Percentiles rank a stretch among this genome's conserved stretches.
phyloP scores from a whole-genome alignment of 345 rosid genomes.

The Citropsis articulata region DNA sequence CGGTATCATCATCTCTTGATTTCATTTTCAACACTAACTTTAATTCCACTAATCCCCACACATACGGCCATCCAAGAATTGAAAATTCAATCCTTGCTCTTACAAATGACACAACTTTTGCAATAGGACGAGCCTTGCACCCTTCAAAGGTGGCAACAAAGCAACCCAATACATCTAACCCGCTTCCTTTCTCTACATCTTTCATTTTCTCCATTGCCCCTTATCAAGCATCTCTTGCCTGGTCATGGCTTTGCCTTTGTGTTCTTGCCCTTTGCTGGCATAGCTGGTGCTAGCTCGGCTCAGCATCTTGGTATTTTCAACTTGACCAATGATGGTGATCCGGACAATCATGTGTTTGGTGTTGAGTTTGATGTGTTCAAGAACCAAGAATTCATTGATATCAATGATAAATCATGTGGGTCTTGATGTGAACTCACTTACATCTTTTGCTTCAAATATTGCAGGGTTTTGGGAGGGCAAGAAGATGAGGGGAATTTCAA shows the following conservation, averaged over 20 bases:
- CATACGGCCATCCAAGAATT: constrained; percentile 35
- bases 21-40: constrained; percentile 34
- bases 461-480: constrained; percentile 39
- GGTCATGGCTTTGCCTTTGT: constrained; percentile 57
- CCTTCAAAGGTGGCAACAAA: constrained; percentile 28
- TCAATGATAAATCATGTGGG: constrained; percentile 46
- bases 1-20: constrained; percentile 14
- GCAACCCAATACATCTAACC: constrained; percentile 27
- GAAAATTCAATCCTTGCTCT: constrained; percentile 40
- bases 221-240: constrained; percentile 32
- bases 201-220: constrained; percentile 56
- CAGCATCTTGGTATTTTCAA: constrained; percentile 50
- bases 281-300: constrained; percentile 38
- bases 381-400: constrained; percentile 48
- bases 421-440: constrained; percentile 40
- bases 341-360: constrained; percentile 32
- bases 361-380: constrained; percentile 49
- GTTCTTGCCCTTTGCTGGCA: constrained; percentile 35
- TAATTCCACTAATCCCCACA: constrained; percentile 24
- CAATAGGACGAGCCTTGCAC: constrained; percentile 45
- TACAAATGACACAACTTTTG: constrained; percentile 37
- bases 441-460: constrained; percentile 20
- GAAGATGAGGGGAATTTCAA: constrained; percentile 16
- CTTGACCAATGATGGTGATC: constrained; percentile 38
- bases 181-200: constrained; percentile 47